A percentile compares a stretch with the other conserved stretches of the same genome.
Conservation (phyloP, 129 eudicot genomes). For the Helianthus annuus region DNA sequence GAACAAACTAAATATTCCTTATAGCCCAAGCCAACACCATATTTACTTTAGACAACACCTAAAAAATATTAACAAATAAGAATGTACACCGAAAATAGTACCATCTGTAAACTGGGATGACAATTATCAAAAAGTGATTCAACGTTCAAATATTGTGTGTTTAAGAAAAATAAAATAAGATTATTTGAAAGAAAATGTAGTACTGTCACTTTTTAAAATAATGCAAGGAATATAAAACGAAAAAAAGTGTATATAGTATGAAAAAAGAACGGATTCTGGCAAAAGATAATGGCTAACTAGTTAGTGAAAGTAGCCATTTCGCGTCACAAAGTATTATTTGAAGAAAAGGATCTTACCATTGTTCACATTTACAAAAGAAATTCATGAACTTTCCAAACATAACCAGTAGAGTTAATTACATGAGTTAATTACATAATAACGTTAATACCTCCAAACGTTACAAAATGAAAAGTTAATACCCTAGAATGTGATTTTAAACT, state of each 20-base stretch:
- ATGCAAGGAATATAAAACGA: conserved; percentile 11
- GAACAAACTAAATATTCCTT: background rate
- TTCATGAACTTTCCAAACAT: background rate
- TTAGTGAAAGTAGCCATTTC: conserved; percentile 20
- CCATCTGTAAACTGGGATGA: background rate
- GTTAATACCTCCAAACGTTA: no score
- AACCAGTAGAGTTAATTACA: no score
- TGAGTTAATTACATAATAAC: no score
- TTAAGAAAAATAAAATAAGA: background rate
- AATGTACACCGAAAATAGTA: background rate
- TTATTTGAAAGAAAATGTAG: background rate
- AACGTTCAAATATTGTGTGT: background rate
- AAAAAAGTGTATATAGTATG: background rate
- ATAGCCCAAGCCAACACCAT: background rate
- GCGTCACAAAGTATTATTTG: conserved; percentile 12
- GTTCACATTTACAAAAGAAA: conserved; percentile 25
- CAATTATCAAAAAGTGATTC: background rate
- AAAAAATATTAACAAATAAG: background rate
- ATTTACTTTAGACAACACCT: background rate
- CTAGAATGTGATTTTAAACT: no score
- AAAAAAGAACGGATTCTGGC: conserved; percentile 14
- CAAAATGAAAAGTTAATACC: no score
- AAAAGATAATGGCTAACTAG: conserved; percentile 18
- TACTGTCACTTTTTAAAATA: background rate
- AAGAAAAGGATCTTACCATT: conserved; percentile 18